Percentiles rank a stretch among this genome's conserved stretches.
These are phyloP conservation scores for Papilionanthe hybrid DNA, from an alignment of 116 monocot species.

Conservation along the genomic window DNA sequence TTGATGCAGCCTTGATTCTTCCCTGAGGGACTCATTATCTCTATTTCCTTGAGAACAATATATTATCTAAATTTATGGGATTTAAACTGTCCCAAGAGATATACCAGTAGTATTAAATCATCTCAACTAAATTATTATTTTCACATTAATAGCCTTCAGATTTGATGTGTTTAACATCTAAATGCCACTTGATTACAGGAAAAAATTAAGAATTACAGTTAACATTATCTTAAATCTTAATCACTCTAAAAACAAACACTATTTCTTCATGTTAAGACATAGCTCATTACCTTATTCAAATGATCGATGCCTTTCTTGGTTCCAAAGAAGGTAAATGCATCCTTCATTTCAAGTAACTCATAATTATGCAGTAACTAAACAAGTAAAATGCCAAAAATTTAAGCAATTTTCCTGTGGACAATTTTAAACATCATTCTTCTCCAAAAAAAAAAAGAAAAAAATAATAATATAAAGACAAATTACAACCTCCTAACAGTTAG, in stretches of 20 bases:
- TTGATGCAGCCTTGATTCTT: background rate
- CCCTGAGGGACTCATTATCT: background rate
- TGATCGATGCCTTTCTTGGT: background rate
- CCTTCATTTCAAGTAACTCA: background rate
- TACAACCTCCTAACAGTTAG: too few species aligned
- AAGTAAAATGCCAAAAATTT: background rate
- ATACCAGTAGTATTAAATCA: background rate
- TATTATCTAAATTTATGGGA: too few species aligned
- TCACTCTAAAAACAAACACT: background rate
- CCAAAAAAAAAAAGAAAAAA: background rate
- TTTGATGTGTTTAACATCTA: too few species aligned
- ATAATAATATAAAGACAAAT: too few species aligned
- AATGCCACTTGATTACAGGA: background rate
- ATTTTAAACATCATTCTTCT: background rate
- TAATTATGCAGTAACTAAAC: background rate
- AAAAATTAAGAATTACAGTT: background rate
- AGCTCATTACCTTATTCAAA: background rate
- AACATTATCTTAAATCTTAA: background rate
- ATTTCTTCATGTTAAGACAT: background rate
- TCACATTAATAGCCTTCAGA: too few species aligned
- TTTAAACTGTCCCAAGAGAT: background rate
- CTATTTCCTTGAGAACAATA: too few species aligned
- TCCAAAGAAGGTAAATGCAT: background rate
- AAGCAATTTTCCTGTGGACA: background rate
- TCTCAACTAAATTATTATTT: too few species aligned